Base-by-base conservation (phyloP, 1,139 yeast species). In the Casaregolazyma suthepensis region DNA sequence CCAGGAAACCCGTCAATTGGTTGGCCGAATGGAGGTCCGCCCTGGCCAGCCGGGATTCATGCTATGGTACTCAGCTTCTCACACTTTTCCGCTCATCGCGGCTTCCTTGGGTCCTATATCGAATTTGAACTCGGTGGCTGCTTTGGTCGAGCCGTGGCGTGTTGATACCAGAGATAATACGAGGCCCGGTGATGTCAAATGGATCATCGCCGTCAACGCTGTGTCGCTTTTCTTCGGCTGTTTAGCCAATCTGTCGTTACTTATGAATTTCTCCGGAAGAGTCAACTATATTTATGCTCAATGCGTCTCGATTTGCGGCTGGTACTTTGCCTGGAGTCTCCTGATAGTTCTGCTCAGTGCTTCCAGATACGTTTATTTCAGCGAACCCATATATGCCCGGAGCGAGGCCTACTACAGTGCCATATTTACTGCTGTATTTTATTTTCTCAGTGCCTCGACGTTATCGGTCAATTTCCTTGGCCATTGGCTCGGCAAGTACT, bases 401-500 rank as follows among this genome's bases (percentile, higher is more conserved):
- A 76, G 88, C 0, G 84, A 81, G 59, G 96, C 94, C 0, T 89
- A 79, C 63, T 89, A 90, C 88, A 85, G 77, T 66, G 95, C 89
- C 0, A 78, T 79, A 0, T 72, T 84, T 57, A 85, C 95, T 0
- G 75, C 81, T 2, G 71, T 75, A 1, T 67, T 86, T 35, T 88
- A 89, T 66, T 76, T 80, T 55, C 46, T 69, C 2, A 84, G 90
- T 59, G 76, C 82, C 5, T 26, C 74, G 0, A 66, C 83, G 20
- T 71, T 87, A 50, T 57, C 76, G 1, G 56, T 81, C 38, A 88
- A 88, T 69, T 82, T 80, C 59, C 54, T 76, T 7, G 96, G 96
- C 1, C 83, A 79, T 61, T 62, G 73, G 20, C 56, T 75, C 37
- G 72, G 77, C 1, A 83, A 80, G 62, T 87, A 87, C 61, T 86